These are phyloP conservation scores for Platanthera guangdongensis DNA, from an alignment of 106 monocot species.

Conservation along the genomic window DNA sequence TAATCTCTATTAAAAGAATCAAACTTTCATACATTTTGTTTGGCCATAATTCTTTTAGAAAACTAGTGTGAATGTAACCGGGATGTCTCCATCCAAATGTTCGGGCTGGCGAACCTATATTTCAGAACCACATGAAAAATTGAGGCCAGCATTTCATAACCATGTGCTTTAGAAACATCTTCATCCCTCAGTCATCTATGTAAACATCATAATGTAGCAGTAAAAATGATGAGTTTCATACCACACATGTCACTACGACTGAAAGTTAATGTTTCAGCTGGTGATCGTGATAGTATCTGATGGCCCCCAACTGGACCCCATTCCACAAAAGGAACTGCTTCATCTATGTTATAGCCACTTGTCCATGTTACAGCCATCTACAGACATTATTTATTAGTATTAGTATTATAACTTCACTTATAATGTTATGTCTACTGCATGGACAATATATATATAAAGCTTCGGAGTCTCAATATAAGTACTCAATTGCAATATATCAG, in stretches of 20 bases:
- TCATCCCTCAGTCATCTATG: background rate
- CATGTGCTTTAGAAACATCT: background rate
- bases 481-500: too few relatives aligned
- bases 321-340: constrained; percentile 90
- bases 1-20: background rate
- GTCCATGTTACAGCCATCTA: constrained; percentile 98
- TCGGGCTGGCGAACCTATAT: constrained; percentile 73
- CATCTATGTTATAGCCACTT: constrained; percentile 72
- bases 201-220: background rate
- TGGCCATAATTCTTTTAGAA: constrained; percentile 89
- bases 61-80: constrained; percentile 84
- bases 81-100: constrained; percentile 98
- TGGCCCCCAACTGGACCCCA: constrained; percentile 60
- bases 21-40: constrained; percentile 42
- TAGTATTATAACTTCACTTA: too few relatives aligned
- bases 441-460: too few relatives aligned
- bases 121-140: background rate
- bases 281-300: constrained; percentile 26
- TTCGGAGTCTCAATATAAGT: too few relatives aligned
- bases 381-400: background rate
- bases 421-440: too few relatives aligned
- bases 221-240: constrained; percentile 17
- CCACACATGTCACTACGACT: constrained; percentile 74
- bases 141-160: background rate
- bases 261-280: constrained; percentile 86